Conservation (phyloP, 768 basidiomycete genomes). For the Lactarius tabidus region DNA sequence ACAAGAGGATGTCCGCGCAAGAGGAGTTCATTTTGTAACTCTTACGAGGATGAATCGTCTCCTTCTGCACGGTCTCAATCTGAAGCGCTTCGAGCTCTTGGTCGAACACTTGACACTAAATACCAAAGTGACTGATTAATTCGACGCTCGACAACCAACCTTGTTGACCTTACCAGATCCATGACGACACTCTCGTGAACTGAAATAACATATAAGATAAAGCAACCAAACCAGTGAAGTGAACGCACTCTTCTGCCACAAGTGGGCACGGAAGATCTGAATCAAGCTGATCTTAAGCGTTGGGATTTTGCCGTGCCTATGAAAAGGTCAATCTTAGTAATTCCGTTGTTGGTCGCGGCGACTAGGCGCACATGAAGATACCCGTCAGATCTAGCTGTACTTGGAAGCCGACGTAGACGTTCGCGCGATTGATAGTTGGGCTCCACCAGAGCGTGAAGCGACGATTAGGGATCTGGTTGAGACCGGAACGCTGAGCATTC, state of each 20-base stretch:
- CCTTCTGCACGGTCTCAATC: constrained; percentile 99
- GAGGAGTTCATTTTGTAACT: constrained; percentile 99
- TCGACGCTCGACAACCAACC: not conserved
- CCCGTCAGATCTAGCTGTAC: constrained; percentile 97
- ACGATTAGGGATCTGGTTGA: constrained; percentile 97
- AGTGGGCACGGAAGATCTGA: constrained; percentile 99
- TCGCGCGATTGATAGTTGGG: constrained; percentile 98
- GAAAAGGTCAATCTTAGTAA: constrained; percentile 15
- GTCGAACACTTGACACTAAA: constrained; percentile 94
- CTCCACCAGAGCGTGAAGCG: constrained; percentile 99
- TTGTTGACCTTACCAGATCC: constrained; percentile 57
- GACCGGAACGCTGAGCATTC: constrained; percentile 97
- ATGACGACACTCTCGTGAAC: constrained; percentile 91
- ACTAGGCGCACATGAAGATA: constrained; percentile 68
- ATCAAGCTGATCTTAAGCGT: constrained; percentile 98
- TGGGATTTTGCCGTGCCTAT: constrained; percentile 95
- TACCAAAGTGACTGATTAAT: not conserved
- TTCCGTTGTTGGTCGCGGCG: not conserved
- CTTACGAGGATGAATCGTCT: constrained; percentile 98
- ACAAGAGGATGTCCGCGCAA: constrained; percentile 96
- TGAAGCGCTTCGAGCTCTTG: constrained; percentile 97
- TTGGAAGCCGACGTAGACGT: constrained; percentile 99
- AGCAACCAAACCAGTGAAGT: constrained; percentile 27
- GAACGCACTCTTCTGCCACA: constrained; percentile 93
- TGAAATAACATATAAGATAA: constrained; percentile 31